phyloP scores from a whole-genome alignment of 495 filamentous ascomycete species.

The Achaetomiella virescens region DNA sequence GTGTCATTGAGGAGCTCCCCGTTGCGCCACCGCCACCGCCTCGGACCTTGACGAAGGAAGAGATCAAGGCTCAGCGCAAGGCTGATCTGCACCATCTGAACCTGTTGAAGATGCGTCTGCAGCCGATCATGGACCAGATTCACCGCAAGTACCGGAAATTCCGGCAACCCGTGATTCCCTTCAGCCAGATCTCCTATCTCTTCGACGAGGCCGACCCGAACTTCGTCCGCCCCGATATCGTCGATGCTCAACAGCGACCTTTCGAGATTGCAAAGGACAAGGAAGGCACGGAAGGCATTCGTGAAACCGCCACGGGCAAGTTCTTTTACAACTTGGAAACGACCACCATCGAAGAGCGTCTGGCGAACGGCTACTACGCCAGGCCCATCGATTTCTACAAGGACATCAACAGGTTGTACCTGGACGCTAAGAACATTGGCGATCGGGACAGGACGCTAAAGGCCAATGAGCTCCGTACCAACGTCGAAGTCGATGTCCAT shows the following conservation, averaged over 20 bases:
- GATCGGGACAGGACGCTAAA: constrained; percentile 75
- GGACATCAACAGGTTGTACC: constrained; percentile 75
- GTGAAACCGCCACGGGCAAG: constrained; percentile 63
- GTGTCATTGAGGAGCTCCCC: constrained; percentile 68
- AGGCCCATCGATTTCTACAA: constrained; percentile 77
- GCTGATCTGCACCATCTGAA: constrained; percentile 76
- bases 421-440: constrained; percentile 68
- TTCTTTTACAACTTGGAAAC: constrained; percentile 93
- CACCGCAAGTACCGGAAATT: constrained; percentile 80
- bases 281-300: constrained; percentile 64
- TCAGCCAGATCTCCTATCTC: constrained; percentile 66
- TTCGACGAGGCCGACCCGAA: constrained; percentile 78
- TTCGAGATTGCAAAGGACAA: constrained; percentile 70
- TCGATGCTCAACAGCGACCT: constrained; percentile 57
- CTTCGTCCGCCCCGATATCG: constrained; percentile 69
- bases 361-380: constrained; percentile 93
- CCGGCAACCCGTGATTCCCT: constrained; percentile 68
- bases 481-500: constrained; percentile 84
- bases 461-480: constrained; percentile 82
- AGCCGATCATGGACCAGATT: constrained; percentile 93
- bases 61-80: constrained; percentile 72
- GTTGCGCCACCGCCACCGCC: constrained; percentile 65
- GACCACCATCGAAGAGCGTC: constrained; percentile 86
- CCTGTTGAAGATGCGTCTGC: constrained; percentile 75
- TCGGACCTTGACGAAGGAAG: constrained; percentile 60